Percentiles rank a stretch among this genome's conserved stretches.
phyloP scores from a whole-genome alignment of 2,329 filamentous ascomycete genomes.

The Neofusicoccum parvum region DNA sequence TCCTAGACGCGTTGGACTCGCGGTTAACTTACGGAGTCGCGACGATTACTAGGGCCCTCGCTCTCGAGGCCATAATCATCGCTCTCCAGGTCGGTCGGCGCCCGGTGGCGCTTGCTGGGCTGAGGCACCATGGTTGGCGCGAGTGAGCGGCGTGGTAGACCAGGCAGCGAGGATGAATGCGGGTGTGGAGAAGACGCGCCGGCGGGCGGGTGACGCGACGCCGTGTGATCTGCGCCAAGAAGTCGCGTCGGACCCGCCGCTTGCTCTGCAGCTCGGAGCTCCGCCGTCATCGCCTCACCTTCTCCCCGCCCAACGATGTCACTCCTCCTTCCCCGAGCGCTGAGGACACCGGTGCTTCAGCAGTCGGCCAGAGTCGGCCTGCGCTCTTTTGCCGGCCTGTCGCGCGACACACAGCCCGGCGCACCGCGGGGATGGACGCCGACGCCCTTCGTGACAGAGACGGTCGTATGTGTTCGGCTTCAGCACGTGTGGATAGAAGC shows the following conservation, averaged over 20 bases:
- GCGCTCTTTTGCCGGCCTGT: slow-evolving; percentile 30
- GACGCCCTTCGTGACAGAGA: slow-evolving; percentile 55
- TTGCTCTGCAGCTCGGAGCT: slow-evolving; percentile 5
- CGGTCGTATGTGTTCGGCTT: slow-evolving; percentile 40
- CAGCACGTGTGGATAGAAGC: slow-evolving; percentile 23
- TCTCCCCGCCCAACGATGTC: slow-evolving; percentile 30
- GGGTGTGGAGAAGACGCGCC: slow-evolving; percentile 18
- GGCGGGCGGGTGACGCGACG: slow-evolving; percentile 1
- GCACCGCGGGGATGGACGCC: slow-evolving; percentile 45
- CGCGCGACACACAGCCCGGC: slow-evolving; percentile 19
- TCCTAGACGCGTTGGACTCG: background rate
- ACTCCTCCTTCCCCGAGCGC: slow-evolving; percentile 31
- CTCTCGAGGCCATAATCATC: background rate
- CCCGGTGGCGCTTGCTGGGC: slow-evolving; percentile 11
- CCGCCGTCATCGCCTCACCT: slow-evolving; percentile 1
- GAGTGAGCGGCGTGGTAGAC: background rate
- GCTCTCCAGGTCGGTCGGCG: background rate
- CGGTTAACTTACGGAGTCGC: slow-evolving; percentile 4
- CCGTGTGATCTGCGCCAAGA: slow-evolving; percentile 10
- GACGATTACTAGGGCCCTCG: slow-evolving; percentile 4
- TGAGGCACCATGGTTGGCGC: slow-evolving; percentile 11
- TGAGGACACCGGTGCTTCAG: slow-evolving; percentile 27
- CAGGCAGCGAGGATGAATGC: background rate
- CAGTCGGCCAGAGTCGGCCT: slow-evolving; percentile 23
- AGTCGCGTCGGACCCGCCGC: slow-evolving; percentile 4